Evolutionary conservation across 2,329 filamentous ascomycete species (phyloP).

Genomic region (Cladophialophora carrionii): DNA sequence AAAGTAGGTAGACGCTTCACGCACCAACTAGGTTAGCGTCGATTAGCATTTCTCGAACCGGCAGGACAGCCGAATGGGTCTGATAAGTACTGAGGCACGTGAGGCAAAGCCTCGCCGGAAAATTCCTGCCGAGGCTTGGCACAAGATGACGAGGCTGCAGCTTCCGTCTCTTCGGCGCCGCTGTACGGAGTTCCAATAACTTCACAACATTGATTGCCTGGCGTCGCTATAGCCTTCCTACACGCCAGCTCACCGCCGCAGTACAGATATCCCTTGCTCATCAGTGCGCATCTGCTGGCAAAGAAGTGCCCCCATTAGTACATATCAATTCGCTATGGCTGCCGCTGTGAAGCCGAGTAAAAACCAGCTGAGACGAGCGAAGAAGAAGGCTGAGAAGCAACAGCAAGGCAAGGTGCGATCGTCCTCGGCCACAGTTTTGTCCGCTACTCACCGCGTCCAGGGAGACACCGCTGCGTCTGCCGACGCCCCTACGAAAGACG

Average conservation of each 20-base stretch:
- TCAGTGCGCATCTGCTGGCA: not conserved
- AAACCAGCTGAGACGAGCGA: slow-evolving; percentile 88
- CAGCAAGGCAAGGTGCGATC: slow-evolving; percentile 68
- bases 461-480: slow-evolving; percentile 28
- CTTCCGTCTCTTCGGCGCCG: not conserved
- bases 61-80: no score
- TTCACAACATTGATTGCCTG: not conserved
- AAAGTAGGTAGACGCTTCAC: no score
- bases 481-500: not conserved
- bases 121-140: not conserved
- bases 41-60: no score
- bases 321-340: slow-evolving; percentile 26
- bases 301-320: not conserved
- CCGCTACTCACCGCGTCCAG: slow-evolving; percentile 26
- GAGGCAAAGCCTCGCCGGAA: not conserved
- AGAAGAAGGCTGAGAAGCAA: slow-evolving; percentile 92
- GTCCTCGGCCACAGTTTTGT: not conserved
- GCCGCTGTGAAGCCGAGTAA: slow-evolving; percentile 73
- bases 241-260: not conserved
- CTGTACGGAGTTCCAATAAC: not conserved
- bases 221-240: not conserved
- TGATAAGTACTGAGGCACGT: no score
- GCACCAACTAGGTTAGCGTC: no score
- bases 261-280: not conserved
- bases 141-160: not conserved